Evolutionary conservation across 306 rosid genomes (phyloP).

Genomic region (Cicer yamashitae): DNA sequence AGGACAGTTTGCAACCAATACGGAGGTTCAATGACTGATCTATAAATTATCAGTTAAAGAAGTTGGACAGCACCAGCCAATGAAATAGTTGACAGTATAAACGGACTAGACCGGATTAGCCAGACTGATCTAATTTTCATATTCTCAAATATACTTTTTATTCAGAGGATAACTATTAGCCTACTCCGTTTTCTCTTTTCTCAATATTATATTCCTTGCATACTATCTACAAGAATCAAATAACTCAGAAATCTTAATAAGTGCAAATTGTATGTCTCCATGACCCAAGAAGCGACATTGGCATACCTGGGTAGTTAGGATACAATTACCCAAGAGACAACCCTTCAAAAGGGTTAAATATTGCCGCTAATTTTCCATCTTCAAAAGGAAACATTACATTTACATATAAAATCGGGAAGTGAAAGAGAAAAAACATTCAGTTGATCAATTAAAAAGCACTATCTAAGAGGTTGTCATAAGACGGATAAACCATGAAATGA

Average conservation of each 20-base stretch:
- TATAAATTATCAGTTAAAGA: background rate
- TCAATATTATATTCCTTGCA: background rate
- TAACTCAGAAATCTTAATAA: background rate
- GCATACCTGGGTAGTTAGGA: too few species aligned
- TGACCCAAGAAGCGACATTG: too few species aligned
- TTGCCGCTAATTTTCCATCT: too few species aligned
- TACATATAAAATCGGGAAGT: too few species aligned
- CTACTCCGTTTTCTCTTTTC: background rate
- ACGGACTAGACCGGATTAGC: background rate
- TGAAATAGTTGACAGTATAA: background rate
- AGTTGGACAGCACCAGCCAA: background rate
- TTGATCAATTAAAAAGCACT: too few species aligned
- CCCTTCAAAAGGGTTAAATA: too few species aligned
- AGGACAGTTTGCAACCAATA: background rate
- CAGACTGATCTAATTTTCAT: background rate
- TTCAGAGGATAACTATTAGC: constrained; percentile 3
- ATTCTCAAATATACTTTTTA: background rate
- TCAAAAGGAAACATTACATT: too few species aligned
- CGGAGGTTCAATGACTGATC: background rate
- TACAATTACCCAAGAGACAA: too few species aligned
- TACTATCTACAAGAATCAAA: background rate
- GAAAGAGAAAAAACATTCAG: too few species aligned
- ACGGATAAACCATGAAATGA: too few species aligned
- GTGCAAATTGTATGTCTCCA: too few species aligned
- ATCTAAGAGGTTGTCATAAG: too few species aligned